Percentiles rank a stretch among this genome's conserved stretches.
These are phyloP conservation scores for Tremella mesenterica DNA, from an alignment of 768 basidiomycete species.

Conservation along the genomic window DNA sequence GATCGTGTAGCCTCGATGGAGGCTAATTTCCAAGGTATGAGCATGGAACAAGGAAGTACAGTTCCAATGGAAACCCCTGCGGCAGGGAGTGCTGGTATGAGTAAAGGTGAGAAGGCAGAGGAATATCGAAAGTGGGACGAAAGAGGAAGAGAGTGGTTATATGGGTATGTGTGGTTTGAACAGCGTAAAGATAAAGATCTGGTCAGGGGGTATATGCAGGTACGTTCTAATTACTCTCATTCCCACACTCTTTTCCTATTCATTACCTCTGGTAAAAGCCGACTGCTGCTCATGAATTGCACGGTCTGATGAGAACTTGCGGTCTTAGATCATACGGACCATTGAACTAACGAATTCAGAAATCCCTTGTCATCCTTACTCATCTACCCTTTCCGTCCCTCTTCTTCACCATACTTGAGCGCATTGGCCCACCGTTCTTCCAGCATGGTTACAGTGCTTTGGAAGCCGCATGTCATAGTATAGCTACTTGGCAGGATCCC, in stretches of 20 bases:
- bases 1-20: constrained; percentile 3
- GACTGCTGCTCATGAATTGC: constrained; percentile 10
- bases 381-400: constrained; percentile 73
- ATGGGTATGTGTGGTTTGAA: constrained; percentile 45
- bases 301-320: background rate
- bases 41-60: background rate
- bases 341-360: constrained; percentile 46
- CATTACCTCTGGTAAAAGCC: background rate
- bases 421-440: constrained; percentile 60
- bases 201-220: constrained; percentile 44
- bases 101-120: constrained; percentile 33
- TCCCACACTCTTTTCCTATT: too few species aligned
- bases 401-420: constrained; percentile 59
- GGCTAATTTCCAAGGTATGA: background rate
- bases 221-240: too few species aligned
- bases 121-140: constrained; percentile 44
- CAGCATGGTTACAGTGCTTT: constrained; percentile 68
- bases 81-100: constrained; percentile 1
- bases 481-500: constrained; percentile 74
- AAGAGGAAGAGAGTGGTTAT: constrained; percentile 42
- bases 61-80: background rate
- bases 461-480: constrained; percentile 76
- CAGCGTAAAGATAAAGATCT: constrained; percentile 39
- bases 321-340: background rate
- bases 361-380: constrained; percentile 71